A percentile compares a stretch with the other conserved stretches of the same genome.
These are phyloP conservation scores for Rhinocladiella mackenziei DNA, from an alignment of 2,329 filamentous ascomycete species.

Conservation along the genomic window DNA sequence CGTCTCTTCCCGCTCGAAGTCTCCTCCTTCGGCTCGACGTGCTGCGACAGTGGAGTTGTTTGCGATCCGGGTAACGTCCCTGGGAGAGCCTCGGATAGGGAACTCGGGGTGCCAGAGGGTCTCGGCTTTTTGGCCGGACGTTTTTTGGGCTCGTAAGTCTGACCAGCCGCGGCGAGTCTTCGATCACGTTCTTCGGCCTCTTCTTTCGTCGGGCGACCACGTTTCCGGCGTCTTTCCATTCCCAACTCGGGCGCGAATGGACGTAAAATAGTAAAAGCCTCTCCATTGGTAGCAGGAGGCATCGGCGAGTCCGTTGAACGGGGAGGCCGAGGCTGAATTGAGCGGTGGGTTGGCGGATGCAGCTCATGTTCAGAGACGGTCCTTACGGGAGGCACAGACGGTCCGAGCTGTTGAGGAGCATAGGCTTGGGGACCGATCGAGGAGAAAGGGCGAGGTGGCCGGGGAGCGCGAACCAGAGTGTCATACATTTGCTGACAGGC, in stretches of 20 bases:
- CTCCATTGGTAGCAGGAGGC: conserved; percentile 25
- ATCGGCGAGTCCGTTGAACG: conserved; percentile 26
- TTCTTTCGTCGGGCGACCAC: conserved; percentile 29
- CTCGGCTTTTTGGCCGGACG: conserved; percentile 26
- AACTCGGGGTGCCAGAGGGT: conserved; percentile 24
- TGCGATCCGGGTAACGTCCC: conserved; percentile 18
- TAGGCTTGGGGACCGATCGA: conserved; percentile 5
- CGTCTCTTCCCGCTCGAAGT: conserved; percentile 24
- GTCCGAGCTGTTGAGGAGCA: conserved; percentile 12
- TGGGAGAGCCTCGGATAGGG: conserved; percentile 14
- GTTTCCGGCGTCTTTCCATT: conserved; percentile 23
- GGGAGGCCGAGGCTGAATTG: conserved; percentile 27
- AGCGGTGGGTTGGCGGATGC: conserved; percentile 17
- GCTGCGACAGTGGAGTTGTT: conserved; percentile 16
- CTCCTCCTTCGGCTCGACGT: conserved; percentile 14
- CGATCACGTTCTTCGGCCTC: conserved; percentile 29
- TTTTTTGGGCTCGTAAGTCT: conserved; percentile 29
- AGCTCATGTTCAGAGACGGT: conserved; percentile 17
- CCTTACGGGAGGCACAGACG: conserved; percentile 10
- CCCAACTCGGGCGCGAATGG: conserved; percentile 17
- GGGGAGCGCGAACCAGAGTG: conserved; percentile 4
- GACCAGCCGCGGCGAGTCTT: conserved; percentile 23
- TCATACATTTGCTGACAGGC: conserved; percentile 25
- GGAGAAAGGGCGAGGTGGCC: conserved; percentile 12
- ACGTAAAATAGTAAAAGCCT: conserved; percentile 22